Base-by-base conservation (phyloP, 257 asterid species). In the Nemophila menziesii region DNA sequence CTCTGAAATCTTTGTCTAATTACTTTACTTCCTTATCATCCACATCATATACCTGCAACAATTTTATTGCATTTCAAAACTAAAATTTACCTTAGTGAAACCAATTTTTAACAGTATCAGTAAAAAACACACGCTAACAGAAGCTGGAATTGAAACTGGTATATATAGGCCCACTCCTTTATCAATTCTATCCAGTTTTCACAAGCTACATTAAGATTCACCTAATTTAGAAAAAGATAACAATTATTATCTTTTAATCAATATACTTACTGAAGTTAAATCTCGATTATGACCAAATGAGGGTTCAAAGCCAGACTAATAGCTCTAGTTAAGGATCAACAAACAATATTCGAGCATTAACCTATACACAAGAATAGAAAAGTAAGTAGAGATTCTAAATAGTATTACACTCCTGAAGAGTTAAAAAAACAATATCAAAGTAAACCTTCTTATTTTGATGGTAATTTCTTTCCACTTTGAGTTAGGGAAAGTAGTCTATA, bases 271-370 rank as follows among this genome's bases (percentile, higher is more conserved):
- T 17, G 74, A 51, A 54, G 92, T 56, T 39, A 95, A 80, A 51
- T 94, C 82, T 62, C 57, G 78, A 68, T 84, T 80, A 40, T 58
- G 62, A 89, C 82, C 48, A 89, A 77, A 50, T 71, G 72, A 51
- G 94, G 80, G 57, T 75, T 89, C 77, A 89, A 43, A n/a, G 98
- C 78, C 65, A 89, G 75, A 27, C 98, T 95, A 62, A 85, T 78
- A 70, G 99, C 94, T 70, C 99, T 74, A 41, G 83, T 78, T 40
- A 64, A 56, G 99, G 94, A 48, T 90, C 99, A 58, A 90, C 77
- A 65, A 90, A 90, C 66, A 90, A 68, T 70, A 90, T 80, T 46
- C 99, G 93, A 39, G 99, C 94, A 72, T 70, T 79, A 71, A 85
- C 75, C 99, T 90, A 55, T 49, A 65, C 27, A 50, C 41, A 48